Conservation (phyloP, 768 basidiomycete species). For the Agaricus sinodeliciosus region DNA sequence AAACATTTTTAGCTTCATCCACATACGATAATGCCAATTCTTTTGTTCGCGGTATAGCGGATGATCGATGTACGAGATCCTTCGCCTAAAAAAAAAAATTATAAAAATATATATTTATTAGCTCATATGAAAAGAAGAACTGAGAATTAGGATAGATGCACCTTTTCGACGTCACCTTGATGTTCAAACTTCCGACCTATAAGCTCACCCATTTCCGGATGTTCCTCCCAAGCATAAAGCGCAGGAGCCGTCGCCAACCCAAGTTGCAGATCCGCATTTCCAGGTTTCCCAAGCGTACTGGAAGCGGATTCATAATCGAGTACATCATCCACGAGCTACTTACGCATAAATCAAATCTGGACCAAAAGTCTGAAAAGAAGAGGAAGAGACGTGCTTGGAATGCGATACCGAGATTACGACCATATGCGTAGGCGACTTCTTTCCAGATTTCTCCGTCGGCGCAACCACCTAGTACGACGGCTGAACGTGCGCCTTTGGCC, state of each 20-base stretch:
- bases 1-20: slow-evolving; percentile 67
- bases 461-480: slow-evolving; percentile 84
- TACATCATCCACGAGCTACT: slow-evolving; percentile 90
- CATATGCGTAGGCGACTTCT: slow-evolving; percentile 95
- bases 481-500: slow-evolving; percentile 84
- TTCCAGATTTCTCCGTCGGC: slow-evolving; percentile 82
- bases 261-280: slow-evolving; percentile 75
- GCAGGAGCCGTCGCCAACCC: slow-evolving; percentile 92
- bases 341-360: background rate
- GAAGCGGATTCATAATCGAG: slow-evolving; percentile 86
- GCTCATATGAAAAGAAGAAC: too few species aligned
- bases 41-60: slow-evolving; percentile 77
- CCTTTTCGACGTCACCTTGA: slow-evolving; percentile 82
- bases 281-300: slow-evolving; percentile 81
- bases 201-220: slow-evolving; percentile 81
- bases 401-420: slow-evolving; percentile 87
- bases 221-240: slow-evolving; percentile 91
- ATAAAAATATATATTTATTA: background rate
- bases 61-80: slow-evolving; percentile 65
- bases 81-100: slow-evolving; percentile 48
- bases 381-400: slow-evolving; percentile 73
- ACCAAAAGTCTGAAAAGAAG: too few species aligned
- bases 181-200: slow-evolving; percentile 78
- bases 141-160: background rate
- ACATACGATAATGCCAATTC: slow-evolving; percentile 75